Evolutionary conservation across 2,329 filamentous ascomycete genomes (phyloP), one percentile per base, ranked within the genome.

Genomic region (Biscogniauxia marginata): DNA sequence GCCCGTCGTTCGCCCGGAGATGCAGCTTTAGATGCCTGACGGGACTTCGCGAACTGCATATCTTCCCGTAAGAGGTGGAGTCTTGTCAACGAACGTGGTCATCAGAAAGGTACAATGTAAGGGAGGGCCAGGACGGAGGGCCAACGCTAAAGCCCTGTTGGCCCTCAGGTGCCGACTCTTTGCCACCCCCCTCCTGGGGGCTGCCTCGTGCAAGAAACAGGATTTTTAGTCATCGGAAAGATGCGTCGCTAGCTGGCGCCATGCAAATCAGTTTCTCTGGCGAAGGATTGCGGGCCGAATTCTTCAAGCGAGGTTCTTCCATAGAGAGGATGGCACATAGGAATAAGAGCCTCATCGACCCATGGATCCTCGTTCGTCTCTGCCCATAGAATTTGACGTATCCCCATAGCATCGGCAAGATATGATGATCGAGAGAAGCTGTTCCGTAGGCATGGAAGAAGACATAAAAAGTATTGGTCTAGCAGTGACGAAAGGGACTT

Each of bases 401-500:
- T 46, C 51, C 25, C n/a, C 20, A 34, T 30, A 34, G 20, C 48
- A 24, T 47, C 53, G n/a, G n/a, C n/a, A n/a, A 52, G 46, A 50
- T 30, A 22, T 25, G 30, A 24, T 47, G 24, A 34, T 47, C 30
- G 23, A 46, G 24, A 44, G 52, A 45, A 49, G 30, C 43, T 55
- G 34, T 30, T 48, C 48, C 47, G 52, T 52, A 39, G 19, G 52
- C 53, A 58, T 46, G 46, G 39, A 8, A 53, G n/a, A 19, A 30
- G 44, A 30, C 45, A 60, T 54, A 39, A 16, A 55, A 55, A 59
- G 52, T 53, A 61, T 55, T 59, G 39, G 51, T 24, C 43, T 39
- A 55, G 49, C 49, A 61, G 50, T 59, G 57, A 63, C 58, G 59
- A 59, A 57, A 63, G 50, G 50, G 60, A 58, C 63, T 59, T 58